Percentiles rank a stretch among this genome's conserved stretches.
phyloP scores from a whole-genome alignment of 169 alveolate species.

The Eimeria maxima region DNA sequence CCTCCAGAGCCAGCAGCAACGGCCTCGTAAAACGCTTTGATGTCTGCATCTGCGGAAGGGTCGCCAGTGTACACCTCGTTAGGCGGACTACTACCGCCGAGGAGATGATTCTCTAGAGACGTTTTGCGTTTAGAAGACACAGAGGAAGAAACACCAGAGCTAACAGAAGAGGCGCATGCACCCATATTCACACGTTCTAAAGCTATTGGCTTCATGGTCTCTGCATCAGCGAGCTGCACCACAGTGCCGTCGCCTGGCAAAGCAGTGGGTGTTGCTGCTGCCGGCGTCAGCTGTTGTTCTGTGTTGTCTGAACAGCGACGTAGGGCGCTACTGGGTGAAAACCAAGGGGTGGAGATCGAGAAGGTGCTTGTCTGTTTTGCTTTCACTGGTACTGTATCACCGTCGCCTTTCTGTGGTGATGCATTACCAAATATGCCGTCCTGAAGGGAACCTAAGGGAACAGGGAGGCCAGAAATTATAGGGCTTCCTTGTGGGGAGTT shows the following conservation, averaged over 20 bases:
- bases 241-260: neutral
- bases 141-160: neutral
- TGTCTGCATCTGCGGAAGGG: slow-evolving; percentile 57
- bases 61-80: slow-evolving; percentile 34
- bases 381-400: neutral
- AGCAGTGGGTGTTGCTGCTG: neutral
- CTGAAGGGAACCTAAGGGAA: neutral
- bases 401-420: neutral
- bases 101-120: neutral
- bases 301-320: neutral
- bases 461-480: neutral
- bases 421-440: neutral
- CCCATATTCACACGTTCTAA: neutral
- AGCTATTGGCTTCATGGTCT: neutral
- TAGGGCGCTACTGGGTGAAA: neutral
- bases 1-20: neutral
- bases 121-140: neutral
- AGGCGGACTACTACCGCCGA: neutral
- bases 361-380: neutral
- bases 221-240: neutral
- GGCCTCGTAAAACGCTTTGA: slow-evolving; percentile 46
- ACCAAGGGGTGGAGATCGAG: neutral
- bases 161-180: neutral
- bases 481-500: neutral
- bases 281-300: neutral